Conservation (phyloP, 768 basidiomycete genomes). For the Hericium erinaceus region DNA sequence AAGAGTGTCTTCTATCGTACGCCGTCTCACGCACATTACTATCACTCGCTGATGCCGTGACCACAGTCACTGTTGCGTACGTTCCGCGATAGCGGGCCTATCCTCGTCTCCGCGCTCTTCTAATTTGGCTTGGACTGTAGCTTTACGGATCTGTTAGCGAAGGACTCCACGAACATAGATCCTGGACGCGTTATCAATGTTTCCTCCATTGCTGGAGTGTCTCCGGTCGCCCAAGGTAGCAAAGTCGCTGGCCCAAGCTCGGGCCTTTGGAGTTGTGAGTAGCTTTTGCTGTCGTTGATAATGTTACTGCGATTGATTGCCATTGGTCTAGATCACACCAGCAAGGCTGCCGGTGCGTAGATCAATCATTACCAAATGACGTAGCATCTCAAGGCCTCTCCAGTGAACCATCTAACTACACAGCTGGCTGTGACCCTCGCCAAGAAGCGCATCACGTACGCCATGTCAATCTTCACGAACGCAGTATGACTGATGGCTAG, state of each 20-base stretch:
- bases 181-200: slow-evolving; percentile 79
- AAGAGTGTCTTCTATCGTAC: slow-evolving; percentile 80
- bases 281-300: neutral
- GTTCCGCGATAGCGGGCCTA: slow-evolving; percentile 2
- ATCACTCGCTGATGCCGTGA: neutral
- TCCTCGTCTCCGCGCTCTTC: no score
- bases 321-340: slow-evolving; percentile 51
- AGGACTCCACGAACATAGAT: slow-evolving; percentile 50
- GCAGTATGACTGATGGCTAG: neutral
- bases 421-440: slow-evolving; percentile 59
- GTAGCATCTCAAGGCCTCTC: neutral
- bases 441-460: slow-evolving; percentile 55
- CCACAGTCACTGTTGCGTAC: slow-evolving; percentile 45
- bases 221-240: slow-evolving; percentile 38
- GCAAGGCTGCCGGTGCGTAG: slow-evolving; percentile 56
- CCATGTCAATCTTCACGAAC: slow-evolving; percentile 7
- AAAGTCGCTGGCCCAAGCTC: slow-evolving; percentile 41
- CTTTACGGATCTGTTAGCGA: slow-evolving; percentile 53
- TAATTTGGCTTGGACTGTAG: slow-evolving; percentile 15
- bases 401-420: slow-evolving; percentile 71
- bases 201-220: slow-evolving; percentile 58
- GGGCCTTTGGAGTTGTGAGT: slow-evolving; percentile 77
- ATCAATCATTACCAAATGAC: neutral
- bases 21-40: neutral
- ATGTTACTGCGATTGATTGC: neutral